Evolutionary conservation across 2,329 filamentous ascomycete genomes (phyloP).

Genomic region (Aureobasidium sp.): DNA sequence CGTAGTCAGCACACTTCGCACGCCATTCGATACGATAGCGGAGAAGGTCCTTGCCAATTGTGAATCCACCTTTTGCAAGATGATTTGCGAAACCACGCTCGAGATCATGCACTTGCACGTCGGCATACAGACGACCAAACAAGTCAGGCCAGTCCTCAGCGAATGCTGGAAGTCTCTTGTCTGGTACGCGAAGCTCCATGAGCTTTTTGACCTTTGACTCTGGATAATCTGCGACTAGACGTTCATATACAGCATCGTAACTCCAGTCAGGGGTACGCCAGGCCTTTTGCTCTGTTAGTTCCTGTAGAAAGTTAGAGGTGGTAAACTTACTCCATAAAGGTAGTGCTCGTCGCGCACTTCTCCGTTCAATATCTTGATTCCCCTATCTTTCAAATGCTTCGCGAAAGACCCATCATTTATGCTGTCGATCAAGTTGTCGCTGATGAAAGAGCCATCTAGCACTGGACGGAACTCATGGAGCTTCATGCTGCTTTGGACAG

Average conservation of each 20-base stretch:
- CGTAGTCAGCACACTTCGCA: constrained; percentile 38
- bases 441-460: constrained; percentile 44
- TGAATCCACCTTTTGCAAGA: constrained; percentile 34
- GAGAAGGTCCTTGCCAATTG: constrained; percentile 39
- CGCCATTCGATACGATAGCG: constrained; percentile 51
- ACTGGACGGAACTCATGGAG: constrained; percentile 50
- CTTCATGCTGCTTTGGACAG: constrained; percentile 36
- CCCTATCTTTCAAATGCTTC: constrained; percentile 35
- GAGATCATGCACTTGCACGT: constrained; percentile 49
- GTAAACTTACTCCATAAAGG: constrained; percentile 36
- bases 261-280: constrained; percentile 42
- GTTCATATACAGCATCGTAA: constrained; percentile 35
- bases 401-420: constrained; percentile 46
- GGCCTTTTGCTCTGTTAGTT: constrained; percentile 15
- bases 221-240: constrained; percentile 49
- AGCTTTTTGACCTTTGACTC: constrained; percentile 36
- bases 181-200: constrained; percentile 24
- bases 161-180: constrained; percentile 30
- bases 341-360: constrained; percentile 49
- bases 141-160: constrained; percentile 44
- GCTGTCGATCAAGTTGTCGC: constrained; percentile 35
- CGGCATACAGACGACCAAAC: constrained; percentile 50
- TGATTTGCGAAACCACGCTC: constrained; percentile 45
- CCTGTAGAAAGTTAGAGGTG: neutral
- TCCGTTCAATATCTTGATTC: constrained; percentile 45